Conservation (phyloP, 1,284 basidiomycete species). For the Hymenochaete sp. region DNA sequence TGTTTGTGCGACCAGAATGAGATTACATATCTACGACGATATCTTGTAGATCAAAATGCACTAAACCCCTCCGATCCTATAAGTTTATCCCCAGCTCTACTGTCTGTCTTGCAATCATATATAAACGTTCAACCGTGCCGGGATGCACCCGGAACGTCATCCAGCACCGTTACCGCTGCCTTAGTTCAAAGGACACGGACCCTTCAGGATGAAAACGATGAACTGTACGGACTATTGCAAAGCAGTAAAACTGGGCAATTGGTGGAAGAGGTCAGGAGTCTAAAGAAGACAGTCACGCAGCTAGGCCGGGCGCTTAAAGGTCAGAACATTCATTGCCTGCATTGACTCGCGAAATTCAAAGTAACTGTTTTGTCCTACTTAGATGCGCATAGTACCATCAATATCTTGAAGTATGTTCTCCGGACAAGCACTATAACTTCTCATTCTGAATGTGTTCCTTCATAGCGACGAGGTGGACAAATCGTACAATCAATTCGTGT, state of each 20-base stretch:
- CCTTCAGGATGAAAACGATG: slow-evolving; percentile 76
- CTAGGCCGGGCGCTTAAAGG: slow-evolving; percentile 68
- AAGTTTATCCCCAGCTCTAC: slow-evolving; percentile 56
- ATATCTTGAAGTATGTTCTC: slow-evolving; percentile 58
- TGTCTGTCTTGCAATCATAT: slow-evolving; percentile 59
- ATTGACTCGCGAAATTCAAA: not conserved
- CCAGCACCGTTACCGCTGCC: slow-evolving; percentile 57
- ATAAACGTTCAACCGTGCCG: slow-evolving; percentile 40
- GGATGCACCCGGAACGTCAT: slow-evolving; percentile 30
- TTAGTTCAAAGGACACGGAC: slow-evolving; percentile 60
- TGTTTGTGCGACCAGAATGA: slow-evolving; percentile 45
- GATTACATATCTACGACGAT: slow-evolving; percentile 53
- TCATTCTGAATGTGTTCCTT: slow-evolving; percentile 15
- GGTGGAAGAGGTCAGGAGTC: slow-evolving; percentile 67
- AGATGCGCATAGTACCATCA: slow-evolving; percentile 70
- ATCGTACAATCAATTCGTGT: slow-evolving; percentile 48
- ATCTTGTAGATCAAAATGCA: slow-evolving; percentile 48
- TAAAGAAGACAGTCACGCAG: slow-evolving; percentile 55
- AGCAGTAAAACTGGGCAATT: slow-evolving; percentile 61
- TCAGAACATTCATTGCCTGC: slow-evolving; percentile 26
- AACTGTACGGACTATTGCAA: slow-evolving; percentile 64
- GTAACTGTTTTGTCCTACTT: slow-evolving; percentile 12
- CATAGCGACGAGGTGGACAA: slow-evolving; percentile 56
- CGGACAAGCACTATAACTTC: slow-evolving; percentile 3
- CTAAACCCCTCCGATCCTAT: slow-evolving; percentile 50